Percentiles rank a stretch among this genome's conserved stretches.
phyloP scores from a whole-genome alignment of 805 yeast genomes.

The Lipomyces yamanashiensis region DNA sequence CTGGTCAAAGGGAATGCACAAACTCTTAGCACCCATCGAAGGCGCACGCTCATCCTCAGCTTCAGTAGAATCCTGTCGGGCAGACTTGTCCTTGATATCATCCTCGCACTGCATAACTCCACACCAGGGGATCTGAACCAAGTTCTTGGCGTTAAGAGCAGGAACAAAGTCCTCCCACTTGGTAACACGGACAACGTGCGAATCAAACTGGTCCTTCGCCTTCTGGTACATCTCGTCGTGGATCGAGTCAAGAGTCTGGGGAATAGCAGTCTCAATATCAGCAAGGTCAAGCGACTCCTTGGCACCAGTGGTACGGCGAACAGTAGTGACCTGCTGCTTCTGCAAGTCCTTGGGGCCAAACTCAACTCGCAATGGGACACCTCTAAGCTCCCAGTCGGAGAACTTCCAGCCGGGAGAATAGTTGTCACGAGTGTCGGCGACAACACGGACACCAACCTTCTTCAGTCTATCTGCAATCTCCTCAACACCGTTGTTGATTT shows the following conservation, averaged over 20 bases:
- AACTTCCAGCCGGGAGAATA: conserved; percentile 99
- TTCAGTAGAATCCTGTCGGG: conserved; percentile 71
- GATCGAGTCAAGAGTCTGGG: conserved; percentile 78
- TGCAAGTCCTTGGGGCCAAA: conserved; percentile 95
- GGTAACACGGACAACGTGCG: conserved; percentile 78
- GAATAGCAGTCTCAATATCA: conserved; percentile 67
- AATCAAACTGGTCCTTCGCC: conserved; percentile 83
- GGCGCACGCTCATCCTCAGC: conserved; percentile 97
- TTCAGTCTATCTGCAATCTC: conserved; percentile 66
- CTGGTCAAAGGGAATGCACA: conserved; percentile 95
- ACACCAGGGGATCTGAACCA: conserved; percentile 96
- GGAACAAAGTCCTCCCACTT: conserved; percentile 94
- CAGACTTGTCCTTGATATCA: conserved; percentile 87
- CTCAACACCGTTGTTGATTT: conserved; percentile 71
- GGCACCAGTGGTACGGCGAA: conserved; percentile 87
- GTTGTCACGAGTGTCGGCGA: conserved; percentile 88
- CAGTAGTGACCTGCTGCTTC: conserved; percentile 78
- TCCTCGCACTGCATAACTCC: conserved; percentile 94
- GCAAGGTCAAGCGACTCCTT: conserved; percentile 70
- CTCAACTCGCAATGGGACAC: conserved; percentile 91
- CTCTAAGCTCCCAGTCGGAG: conserved; percentile 95
- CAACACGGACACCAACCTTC: conserved; percentile 69
- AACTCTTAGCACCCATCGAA: conserved; percentile 98
- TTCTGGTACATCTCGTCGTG: conserved; percentile 72
- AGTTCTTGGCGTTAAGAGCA: conserved; percentile 85